These are phyloP conservation scores for Musa balbisiana DNA, from an alignment of 202 grass and related monocot species.

Conservation along the genomic window DNA sequence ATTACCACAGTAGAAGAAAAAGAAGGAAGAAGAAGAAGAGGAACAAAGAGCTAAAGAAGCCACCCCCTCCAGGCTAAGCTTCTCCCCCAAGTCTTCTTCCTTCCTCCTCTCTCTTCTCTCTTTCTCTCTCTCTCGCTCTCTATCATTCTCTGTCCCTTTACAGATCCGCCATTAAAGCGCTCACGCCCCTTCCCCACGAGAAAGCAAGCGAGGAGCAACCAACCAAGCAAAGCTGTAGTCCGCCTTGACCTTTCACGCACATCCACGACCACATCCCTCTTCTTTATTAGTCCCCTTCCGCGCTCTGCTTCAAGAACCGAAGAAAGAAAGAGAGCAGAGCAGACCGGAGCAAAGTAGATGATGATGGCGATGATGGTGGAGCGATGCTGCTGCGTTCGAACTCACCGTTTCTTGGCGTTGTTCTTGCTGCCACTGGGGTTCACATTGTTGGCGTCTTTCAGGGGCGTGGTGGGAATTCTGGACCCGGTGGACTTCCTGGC, in stretches of 20 bases:
- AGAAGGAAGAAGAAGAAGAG: background rate
- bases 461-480: background rate
- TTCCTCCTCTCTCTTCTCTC: background rate
- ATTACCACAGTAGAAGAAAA: background rate
- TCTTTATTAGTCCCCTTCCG: background rate
- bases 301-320: background rate
- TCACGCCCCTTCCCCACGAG: constrained; percentile 5
- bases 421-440: background rate
- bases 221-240: background rate
- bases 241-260: background rate
- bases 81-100: background rate
- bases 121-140: background rate
- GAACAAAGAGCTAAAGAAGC: background rate
- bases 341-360: background rate
- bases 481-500: constrained; percentile 9
- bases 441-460: background rate
- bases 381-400: background rate
- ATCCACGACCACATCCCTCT: background rate
- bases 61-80: background rate
- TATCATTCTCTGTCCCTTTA: background rate
- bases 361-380: background rate
- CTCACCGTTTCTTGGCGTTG: background rate
- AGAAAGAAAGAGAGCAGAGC: background rate
- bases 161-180: constrained; percentile 15
- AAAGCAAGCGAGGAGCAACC: background rate